A percentile compares a stretch with the other conserved stretches of the same genome.
phyloP scores from a whole-genome alignment of 768 basidiomycete genomes.

The Trichaptum fuscoviolaceum region DNA sequence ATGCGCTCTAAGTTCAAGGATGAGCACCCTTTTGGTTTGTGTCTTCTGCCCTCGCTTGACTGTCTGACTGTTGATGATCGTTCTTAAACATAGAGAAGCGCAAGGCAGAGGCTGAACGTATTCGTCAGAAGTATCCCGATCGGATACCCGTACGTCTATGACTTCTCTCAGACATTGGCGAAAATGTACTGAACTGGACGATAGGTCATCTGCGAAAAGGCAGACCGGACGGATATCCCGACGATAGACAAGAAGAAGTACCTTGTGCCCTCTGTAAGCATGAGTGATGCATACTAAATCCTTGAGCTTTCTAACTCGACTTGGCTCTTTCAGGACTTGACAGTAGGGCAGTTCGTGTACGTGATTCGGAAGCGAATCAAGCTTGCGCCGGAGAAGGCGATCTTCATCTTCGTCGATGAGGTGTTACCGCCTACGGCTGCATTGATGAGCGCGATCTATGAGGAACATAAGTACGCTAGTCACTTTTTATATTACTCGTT shows the following conservation, averaged over 20 bases:
- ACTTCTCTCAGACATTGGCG: not conserved
- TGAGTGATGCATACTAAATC: conserved; percentile 3
- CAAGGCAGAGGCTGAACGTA: conserved; percentile 98
- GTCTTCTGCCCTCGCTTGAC: conserved; percentile 14
- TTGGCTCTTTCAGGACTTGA: conserved; percentile 63
- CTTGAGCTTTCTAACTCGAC: conserved; percentile 8
- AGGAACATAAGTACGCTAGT: conserved; percentile 91
- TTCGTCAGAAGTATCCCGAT: conserved; percentile 98
- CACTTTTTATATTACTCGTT: conserved; percentile 5
- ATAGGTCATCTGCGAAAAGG: conserved; percentile 99
- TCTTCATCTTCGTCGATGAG: conserved; percentile 99
- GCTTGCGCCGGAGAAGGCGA: conserved; percentile 98
- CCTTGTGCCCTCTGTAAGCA: conserved; percentile 87
- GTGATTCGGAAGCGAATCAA: conserved; percentile 99
- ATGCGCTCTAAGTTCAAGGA: conserved; percentile 99
- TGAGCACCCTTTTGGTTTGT: conserved; percentile 95
- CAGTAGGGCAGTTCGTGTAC: conserved; percentile 98
- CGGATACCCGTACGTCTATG: conserved; percentile 80
- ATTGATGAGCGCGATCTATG: conserved; percentile 97
- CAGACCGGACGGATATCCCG: conserved; percentile 96
- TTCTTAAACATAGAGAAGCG: conserved; percentile 72
- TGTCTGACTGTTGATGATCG: not conserved
- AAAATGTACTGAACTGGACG: conserved; percentile 6
- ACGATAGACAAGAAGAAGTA: conserved; percentile 99
- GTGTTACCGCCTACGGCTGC: conserved; percentile 97